phyloP scores from a whole-genome alignment of 257 asterid species.

The Solanum stenotomum region DNA sequence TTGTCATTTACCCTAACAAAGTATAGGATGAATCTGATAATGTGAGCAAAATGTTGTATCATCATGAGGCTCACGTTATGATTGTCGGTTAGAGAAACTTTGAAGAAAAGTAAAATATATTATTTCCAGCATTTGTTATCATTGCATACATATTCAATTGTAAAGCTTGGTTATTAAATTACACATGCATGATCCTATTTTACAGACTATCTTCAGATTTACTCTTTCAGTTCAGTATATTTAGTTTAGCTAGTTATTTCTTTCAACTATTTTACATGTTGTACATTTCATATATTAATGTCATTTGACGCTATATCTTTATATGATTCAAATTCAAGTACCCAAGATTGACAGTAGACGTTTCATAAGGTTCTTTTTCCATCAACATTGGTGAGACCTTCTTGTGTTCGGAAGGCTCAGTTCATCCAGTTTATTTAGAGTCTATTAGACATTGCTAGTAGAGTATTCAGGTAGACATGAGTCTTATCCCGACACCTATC shows the following conservation, averaged over 20 bases:
- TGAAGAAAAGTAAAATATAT: too few relatives aligned
- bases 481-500: not conserved
- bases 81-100: too few relatives aligned
- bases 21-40: not conserved
- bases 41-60: not conserved
- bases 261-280: too few relatives aligned
- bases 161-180: not conserved
- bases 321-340: not conserved
- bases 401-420: not conserved
- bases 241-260: not conserved
- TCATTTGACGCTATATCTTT: not conserved
- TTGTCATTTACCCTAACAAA: not conserved
- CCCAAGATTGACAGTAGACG: not conserved
- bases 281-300: too few relatives aligned
- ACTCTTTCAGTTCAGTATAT: not conserved
- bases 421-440: not conserved
- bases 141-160: not conserved
- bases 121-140: not conserved
- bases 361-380: not conserved
- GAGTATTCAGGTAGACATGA: not conserved
- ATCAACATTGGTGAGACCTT: not conserved
- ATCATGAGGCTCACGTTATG: not conserved
- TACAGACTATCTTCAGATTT: not conserved
- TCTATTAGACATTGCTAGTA: not conserved
- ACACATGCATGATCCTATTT: not conserved